Percentiles rank a stretch among this genome's conserved stretches.
phyloP scores from a whole-genome alignment of 768 basidiomycete genomes.

The Favolaschia claudopus region DNA sequence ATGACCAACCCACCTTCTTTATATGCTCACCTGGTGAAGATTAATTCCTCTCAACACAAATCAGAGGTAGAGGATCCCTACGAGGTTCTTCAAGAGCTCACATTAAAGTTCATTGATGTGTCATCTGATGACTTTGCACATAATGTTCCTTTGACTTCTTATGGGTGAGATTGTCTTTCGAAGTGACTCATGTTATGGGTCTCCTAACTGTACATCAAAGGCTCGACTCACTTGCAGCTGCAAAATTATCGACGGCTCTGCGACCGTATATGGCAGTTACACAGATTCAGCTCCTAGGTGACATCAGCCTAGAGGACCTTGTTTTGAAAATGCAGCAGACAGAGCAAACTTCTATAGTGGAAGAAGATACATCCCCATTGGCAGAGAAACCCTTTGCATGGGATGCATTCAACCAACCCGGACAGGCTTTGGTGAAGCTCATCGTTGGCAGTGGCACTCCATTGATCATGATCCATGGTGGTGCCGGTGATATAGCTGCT shows the following conservation, averaged over 20 bases:
- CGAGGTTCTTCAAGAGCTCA: constrained; percentile 27
- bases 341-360: not conserved
- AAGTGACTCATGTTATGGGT: not conserved
- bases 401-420: not conserved
- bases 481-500: constrained; percentile 10
- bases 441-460: constrained; percentile 15
- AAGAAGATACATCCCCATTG: not conserved
- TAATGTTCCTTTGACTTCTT: constrained; percentile 48
- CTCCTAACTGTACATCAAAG: too few species aligned
- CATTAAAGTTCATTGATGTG: constrained; percentile 38
- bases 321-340: not conserved
- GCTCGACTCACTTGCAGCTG: constrained; percentile 13
- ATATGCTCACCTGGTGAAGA: constrained; percentile 30
- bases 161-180: too few species aligned
- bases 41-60: constrained; percentile 11
- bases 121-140: constrained; percentile 41
- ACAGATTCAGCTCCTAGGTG: constrained; percentile 3
- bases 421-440: constrained; percentile 14
- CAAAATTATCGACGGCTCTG: not conserved
- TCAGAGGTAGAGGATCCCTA: constrained; percentile 5
- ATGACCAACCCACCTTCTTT: constrained; percentile 23
- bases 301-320: not conserved
- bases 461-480: constrained; percentile 23
- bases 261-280: not conserved
- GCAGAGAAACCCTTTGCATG: constrained; percentile 3